phyloP scores from a whole-genome alignment of 1,284 basidiomycete genomes.

The Athelia psychrophila region DNA sequence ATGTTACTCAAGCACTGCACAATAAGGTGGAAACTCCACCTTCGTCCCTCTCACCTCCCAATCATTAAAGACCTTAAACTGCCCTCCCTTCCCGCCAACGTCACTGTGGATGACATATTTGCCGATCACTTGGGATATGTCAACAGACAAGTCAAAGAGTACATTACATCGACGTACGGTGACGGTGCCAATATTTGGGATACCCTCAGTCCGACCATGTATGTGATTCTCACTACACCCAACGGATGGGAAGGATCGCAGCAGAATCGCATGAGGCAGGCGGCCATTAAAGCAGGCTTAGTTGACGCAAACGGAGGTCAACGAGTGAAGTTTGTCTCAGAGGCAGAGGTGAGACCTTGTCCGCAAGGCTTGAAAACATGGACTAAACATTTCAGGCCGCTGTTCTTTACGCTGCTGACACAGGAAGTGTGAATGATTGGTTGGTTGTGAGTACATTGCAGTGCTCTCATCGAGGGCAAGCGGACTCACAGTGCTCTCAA shows the following conservation, averaged over 20 bases:
- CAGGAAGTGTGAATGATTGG: constrained; percentile 6
- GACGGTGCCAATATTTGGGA: constrained; percentile 14
- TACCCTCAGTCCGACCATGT: constrained; percentile 11
- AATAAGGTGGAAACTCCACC: constrained; percentile 23
- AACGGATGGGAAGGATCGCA: constrained; percentile 22
- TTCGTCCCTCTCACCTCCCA: constrained; percentile 17
- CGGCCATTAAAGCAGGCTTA: constrained; percentile 19
- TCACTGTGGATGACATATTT: constrained; percentile 15
- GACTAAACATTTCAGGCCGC: constrained; percentile 3
- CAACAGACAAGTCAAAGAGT: constrained; percentile 10
- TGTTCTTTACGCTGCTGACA: constrained; percentile 8
- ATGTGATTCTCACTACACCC: constrained; percentile 21
- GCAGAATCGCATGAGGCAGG: constrained; percentile 18
- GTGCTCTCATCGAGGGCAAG: background rate
- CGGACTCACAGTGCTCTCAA: background rate
- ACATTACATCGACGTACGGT: constrained; percentile 6
- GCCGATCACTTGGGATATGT: constrained; percentile 17
- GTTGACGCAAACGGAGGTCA: constrained; percentile 6
- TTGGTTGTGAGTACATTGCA: constrained; percentile 2
- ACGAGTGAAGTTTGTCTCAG: constrained; percentile 16
- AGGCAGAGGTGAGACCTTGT: constrained; percentile 15
- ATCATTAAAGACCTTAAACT: constrained; percentile 5
- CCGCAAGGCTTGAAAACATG: background rate
- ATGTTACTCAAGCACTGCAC: too few species aligned
- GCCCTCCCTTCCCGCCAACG: constrained; percentile 7